These are phyloP conservation scores for Paraurostyla sp. DNA, from an alignment of 73 alveolate species.

Conservation along the genomic window DNA sequence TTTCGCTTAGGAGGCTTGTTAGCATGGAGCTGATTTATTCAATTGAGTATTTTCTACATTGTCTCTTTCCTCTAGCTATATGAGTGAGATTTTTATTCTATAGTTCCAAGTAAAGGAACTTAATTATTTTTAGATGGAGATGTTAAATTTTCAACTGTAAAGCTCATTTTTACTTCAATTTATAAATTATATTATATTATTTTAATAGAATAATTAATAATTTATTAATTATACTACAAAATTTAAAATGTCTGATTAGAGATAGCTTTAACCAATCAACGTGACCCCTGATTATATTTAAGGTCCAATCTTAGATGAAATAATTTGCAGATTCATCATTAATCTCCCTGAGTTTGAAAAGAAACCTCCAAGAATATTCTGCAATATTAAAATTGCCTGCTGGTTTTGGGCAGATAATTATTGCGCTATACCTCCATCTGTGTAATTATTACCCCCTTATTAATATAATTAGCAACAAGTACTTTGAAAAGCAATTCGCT, in stretches of 20 bases:
- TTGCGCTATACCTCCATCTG: constrained; percentile 33
- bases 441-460: neutral
- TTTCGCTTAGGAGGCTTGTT: neutral
- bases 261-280: constrained; percentile 21
- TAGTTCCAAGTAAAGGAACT: neutral
- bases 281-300: neutral
- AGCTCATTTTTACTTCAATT: neutral
- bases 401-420: constrained; percentile 67
- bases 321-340: constrained; percentile 49
- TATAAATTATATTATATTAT: neutral
- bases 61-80: neutral
- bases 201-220: too few species aligned
- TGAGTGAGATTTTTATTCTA: neutral
- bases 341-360: constrained; percentile 62
- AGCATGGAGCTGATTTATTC: neutral
- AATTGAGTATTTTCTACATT: neutral
- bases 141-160: neutral
- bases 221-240: neutral
- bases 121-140: neutral
- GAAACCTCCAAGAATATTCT: constrained; percentile 53
- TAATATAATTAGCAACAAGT: neutral
- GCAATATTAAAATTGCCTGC: constrained; percentile 41
- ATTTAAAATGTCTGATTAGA: neutral
- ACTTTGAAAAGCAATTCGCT: constrained; percentile 25
- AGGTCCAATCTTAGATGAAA: constrained; percentile 46